These are phyloP conservation scores for Stevia rebaudiana DNA, from an alignment of 140 eudicot species.

Conservation along the genomic window DNA sequence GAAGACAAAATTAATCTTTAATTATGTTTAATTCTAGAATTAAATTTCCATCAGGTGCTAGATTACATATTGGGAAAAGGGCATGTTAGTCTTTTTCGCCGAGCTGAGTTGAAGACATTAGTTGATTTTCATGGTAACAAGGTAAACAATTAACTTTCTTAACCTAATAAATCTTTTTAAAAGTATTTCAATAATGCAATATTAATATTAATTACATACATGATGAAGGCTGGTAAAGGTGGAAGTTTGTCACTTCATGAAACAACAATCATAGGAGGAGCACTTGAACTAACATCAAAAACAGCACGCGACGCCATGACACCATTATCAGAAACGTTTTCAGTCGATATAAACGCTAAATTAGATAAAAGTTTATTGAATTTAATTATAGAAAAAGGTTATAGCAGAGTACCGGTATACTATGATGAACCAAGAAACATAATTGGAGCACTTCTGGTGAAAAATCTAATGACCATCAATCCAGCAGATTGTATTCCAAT, in stretches of 20 bases:
- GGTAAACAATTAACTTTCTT: slow-evolving; percentile 28
- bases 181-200: neutral
- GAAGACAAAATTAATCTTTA: neutral
- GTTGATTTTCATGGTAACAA: slow-evolving; percentile 71
- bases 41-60: slow-evolving; percentile 34
- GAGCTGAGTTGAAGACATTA: slow-evolving; percentile 79
- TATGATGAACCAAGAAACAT: slow-evolving; percentile 78
- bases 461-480: slow-evolving; percentile 66
- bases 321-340: slow-evolving; percentile 64
- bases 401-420: slow-evolving; percentile 90
- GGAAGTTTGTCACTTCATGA: slow-evolving; percentile 83
- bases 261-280: slow-evolving; percentile 91
- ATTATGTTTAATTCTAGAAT: neutral
- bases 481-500: slow-evolving; percentile 72
- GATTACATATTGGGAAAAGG: slow-evolving; percentile 62
- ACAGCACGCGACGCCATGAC: slow-evolving; percentile 94
- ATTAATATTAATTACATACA: neutral
- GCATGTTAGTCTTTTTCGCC: slow-evolving; percentile 61
- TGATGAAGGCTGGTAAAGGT: slow-evolving; percentile 87
- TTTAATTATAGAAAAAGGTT: slow-evolving; percentile 64
- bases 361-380: slow-evolving; percentile 53
- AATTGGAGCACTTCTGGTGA: slow-evolving; percentile 77
- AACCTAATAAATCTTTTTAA: neutral
- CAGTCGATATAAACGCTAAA: slow-evolving; percentile 67
- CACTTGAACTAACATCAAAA: slow-evolving; percentile 80